Evolutionary conservation across 202 grass and related monocot species (phyloP).

Genomic region (Musa balbisiana): DNA sequence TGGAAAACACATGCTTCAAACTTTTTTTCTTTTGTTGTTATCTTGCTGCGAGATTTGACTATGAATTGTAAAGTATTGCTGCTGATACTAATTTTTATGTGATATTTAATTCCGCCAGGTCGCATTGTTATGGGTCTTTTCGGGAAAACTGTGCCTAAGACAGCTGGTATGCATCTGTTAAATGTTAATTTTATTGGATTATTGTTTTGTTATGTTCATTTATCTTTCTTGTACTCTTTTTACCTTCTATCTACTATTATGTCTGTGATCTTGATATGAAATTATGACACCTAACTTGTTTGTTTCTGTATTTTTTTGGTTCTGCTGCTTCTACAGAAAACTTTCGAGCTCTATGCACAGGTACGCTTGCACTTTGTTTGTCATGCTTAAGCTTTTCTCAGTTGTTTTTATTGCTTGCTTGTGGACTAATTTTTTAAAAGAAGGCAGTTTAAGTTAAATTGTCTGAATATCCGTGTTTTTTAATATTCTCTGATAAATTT

Average conservation of each 20-base stretch:
- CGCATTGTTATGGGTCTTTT: conserved; percentile 96
- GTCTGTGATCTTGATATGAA: not conserved
- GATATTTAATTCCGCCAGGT: conserved; percentile 34
- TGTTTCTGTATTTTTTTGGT: conserved; percentile 3
- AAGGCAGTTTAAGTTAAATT: not conserved
- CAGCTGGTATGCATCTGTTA: conserved; percentile 51
- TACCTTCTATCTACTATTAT: not conserved
- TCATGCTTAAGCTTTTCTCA: not conserved
- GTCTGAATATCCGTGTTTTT: not conserved
- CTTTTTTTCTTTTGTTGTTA: not conserved
- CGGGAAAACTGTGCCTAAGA: conserved; percentile 90
- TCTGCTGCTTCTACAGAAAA: conserved; percentile 58
- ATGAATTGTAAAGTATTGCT: not conserved
- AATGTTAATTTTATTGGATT: not conserved
- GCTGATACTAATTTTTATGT: not conserved
- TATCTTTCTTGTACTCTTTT: not conserved
- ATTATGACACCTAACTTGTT: not conserved
- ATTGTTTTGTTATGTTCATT: not conserved
- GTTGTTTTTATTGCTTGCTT: too few species aligned
- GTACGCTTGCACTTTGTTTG: conserved; percentile 15
- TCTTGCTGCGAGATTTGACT: not conserved
- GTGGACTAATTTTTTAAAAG: not conserved
- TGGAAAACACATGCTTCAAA: too few species aligned
- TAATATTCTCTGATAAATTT: too few species aligned
- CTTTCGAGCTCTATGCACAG: conserved; percentile 96